Conservation (phyloP, 768 basidiomycete genomes). For the Hygrocybe coccinea region DNA sequence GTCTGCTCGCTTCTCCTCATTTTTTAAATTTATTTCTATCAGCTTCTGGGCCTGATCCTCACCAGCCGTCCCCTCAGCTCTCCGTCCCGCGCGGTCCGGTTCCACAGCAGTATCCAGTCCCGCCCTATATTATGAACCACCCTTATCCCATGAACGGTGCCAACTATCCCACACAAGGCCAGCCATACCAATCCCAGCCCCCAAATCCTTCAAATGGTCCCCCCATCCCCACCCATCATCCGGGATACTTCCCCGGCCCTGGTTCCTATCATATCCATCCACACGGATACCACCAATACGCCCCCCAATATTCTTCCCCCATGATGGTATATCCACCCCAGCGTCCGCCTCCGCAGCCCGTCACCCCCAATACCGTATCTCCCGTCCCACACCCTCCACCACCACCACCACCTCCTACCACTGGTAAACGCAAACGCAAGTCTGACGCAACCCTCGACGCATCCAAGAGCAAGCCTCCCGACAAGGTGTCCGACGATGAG, state of each 20-base stretch:
- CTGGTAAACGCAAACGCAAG: slow-evolving; percentile 64
- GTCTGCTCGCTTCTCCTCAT: neutral
- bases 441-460: slow-evolving; percentile 24
- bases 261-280: slow-evolving; percentile 55
- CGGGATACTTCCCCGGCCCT: slow-evolving; percentile 53
- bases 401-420: slow-evolving; percentile 19
- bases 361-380: slow-evolving; percentile 30
- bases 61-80: slow-evolving; percentile 22
- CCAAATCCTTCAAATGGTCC: slow-evolving; percentile 36
- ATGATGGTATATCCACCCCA: slow-evolving; percentile 66
- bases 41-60: slow-evolving; percentile 18
- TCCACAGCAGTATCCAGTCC: slow-evolving; percentile 35
- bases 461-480: slow-evolving; percentile 37
- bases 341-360: slow-evolving; percentile 23
- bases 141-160: slow-evolving; percentile 11
- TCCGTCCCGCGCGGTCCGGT: slow-evolving; percentile 46
- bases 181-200: slow-evolving; percentile 9
- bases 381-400: slow-evolving; percentile 29
- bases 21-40: neutral
- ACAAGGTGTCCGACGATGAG: slow-evolving; percentile 61
- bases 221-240: slow-evolving; percentile 38
- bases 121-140: slow-evolving; percentile 26
- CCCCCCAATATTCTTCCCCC: slow-evolving; percentile 51
- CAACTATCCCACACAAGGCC: neutral
- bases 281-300: neutral